Percentiles rank a stretch among this genome's conserved stretches.
phyloP scores from a whole-genome alignment of 2,329 filamentous ascomycete genomes.

The Alternaria conjuncta region DNA sequence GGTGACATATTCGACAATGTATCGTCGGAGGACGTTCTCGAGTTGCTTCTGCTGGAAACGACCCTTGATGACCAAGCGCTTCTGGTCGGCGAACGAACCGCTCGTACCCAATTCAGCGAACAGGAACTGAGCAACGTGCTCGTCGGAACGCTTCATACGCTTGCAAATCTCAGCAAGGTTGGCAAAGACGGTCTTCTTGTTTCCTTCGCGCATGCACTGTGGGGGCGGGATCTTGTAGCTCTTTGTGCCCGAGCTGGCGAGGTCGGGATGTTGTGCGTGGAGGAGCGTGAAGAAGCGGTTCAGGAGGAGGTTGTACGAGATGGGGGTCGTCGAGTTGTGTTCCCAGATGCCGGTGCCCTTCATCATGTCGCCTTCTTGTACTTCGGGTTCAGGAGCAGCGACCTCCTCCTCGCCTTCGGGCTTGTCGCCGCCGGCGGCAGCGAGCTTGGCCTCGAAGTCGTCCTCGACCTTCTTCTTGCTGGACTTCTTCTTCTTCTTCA shows the following conservation, averaged over 20 bases:
- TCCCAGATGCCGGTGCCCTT: constrained; percentile 89
- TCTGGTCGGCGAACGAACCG: constrained; percentile 86
- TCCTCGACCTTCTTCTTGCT: constrained; percentile 63
- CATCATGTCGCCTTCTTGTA: constrained; percentile 76
- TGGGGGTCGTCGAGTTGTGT: constrained; percentile 77
- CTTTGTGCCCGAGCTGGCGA: constrained; percentile 85
- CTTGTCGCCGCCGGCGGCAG: constrained; percentile 60
- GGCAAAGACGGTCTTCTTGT: constrained; percentile 97
- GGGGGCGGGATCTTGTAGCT: constrained; percentile 99
- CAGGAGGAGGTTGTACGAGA: constrained; percentile 86
- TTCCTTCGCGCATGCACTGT: constrained; percentile 98
- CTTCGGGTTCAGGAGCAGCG: constrained; percentile 56
- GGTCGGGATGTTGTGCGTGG: constrained; percentile 94
- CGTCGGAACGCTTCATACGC: constrained; percentile 98
- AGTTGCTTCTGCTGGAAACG: constrained; percentile 99
- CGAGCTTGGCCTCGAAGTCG: constrained; percentile 72
- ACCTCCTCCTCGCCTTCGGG: constrained; percentile 62
- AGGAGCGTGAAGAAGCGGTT: constrained; percentile 93
- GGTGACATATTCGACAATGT: constrained; percentile 97
- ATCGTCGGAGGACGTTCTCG: constrained; percentile 94
- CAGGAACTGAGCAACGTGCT: constrained; percentile 95
- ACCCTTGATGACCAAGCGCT: constrained; percentile 97
- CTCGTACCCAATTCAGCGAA: constrained; percentile 98
- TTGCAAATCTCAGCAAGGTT: constrained; percentile 99
- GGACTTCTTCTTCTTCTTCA: constrained; percentile 90